phyloP scores from a whole-genome alignment of 108 stramenopile genomes.

The Cyclotella sp. region DNA sequence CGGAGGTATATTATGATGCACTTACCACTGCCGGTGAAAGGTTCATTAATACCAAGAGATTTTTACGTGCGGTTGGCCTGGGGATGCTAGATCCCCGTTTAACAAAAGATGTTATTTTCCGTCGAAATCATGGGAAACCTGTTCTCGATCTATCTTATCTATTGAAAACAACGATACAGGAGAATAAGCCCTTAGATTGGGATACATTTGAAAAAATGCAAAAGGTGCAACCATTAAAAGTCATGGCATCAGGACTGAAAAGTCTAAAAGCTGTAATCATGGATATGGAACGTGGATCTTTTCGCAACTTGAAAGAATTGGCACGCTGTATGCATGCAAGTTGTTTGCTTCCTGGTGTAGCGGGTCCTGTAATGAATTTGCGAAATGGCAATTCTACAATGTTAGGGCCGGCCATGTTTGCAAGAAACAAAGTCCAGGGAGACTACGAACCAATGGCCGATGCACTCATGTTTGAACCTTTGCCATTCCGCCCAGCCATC shows the following conservation, averaged over 20 bases:
- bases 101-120: slow-evolving; percentile 75
- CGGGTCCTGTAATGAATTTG: slow-evolving; percentile 88
- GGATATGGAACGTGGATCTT: slow-evolving; percentile 81
- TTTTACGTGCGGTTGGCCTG: slow-evolving; percentile 84
- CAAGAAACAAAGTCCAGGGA: slow-evolving; percentile 56
- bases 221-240: slow-evolving; percentile 86
- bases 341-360: slow-evolving; percentile 94
- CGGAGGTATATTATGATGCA: slow-evolving; percentile 94
- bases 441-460: slow-evolving; percentile 89
- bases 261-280: slow-evolving; percentile 76
- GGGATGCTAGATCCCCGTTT: slow-evolving; percentile 88
- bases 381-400: slow-evolving; percentile 14
- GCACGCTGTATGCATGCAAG: slow-evolving; percentile 89
- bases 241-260: slow-evolving; percentile 86
- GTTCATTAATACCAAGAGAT: slow-evolving; percentile 89
- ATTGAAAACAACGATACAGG: slow-evolving; percentile 79
- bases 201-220: slow-evolving; percentile 83
- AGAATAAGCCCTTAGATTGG: slow-evolving; percentile 92
- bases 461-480: slow-evolving; percentile 90
- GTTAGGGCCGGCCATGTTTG: slow-evolving; percentile 44
- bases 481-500: slow-evolving; percentile 88
- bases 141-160: slow-evolving; percentile 91
- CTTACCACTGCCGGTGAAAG: slow-evolving; percentile 79
- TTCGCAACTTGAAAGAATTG: slow-evolving; percentile 77
- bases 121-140: slow-evolving; percentile 79